Percentiles rank a stretch among this genome's conserved stretches.
phyloP scores from a whole-genome alignment of 495 filamentous ascomycete genomes.

The Annulohypoxylon moriforme region DNA sequence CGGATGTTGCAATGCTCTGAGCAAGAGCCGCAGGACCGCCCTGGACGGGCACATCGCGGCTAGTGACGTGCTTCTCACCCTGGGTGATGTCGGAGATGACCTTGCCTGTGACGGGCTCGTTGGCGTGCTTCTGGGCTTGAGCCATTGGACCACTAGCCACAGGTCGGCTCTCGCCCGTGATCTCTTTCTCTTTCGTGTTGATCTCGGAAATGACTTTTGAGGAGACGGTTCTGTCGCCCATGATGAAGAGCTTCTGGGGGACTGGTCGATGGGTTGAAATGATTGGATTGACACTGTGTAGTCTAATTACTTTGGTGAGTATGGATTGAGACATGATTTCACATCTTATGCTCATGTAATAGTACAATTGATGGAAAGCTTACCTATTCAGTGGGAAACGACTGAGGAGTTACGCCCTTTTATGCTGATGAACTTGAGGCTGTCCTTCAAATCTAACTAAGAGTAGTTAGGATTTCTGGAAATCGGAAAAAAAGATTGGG shows the following conservation, averaged over 20 bases:
- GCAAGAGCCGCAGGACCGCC: conserved; percentile 32
- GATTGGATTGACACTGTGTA: conserved; percentile 2
- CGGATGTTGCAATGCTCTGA: conserved; percentile 35
- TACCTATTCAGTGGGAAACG: background rate
- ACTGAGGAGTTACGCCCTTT: background rate
- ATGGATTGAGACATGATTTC: conserved; percentile 33
- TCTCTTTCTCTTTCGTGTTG: conserved; percentile 38
- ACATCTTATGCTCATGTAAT: background rate
- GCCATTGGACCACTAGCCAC: conserved; percentile 37
- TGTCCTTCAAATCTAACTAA: background rate
- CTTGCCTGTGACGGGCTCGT: conserved; percentile 19
- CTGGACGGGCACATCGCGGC: conserved; percentile 3
- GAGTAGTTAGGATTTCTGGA: background rate
- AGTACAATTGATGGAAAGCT: background rate
- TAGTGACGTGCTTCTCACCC: conserved; percentile 43
- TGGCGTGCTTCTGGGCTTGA: conserved; percentile 42
- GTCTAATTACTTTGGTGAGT: conserved; percentile 21
- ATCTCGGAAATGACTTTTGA: conserved; percentile 39
- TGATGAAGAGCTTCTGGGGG: background rate
- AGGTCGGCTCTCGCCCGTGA: conserved; percentile 31
- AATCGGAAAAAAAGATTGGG: background rate
- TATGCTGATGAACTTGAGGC: background rate
- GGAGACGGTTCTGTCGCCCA: conserved; percentile 25
- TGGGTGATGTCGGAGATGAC: conserved; percentile 39
- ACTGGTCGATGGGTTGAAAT: conserved; percentile 3